A percentile compares a stretch with the other conserved stretches of the same genome.
phyloP scores from a whole-genome alignment of 495 filamentous ascomycete genomes.

The Extremus antarcticus region DNA sequence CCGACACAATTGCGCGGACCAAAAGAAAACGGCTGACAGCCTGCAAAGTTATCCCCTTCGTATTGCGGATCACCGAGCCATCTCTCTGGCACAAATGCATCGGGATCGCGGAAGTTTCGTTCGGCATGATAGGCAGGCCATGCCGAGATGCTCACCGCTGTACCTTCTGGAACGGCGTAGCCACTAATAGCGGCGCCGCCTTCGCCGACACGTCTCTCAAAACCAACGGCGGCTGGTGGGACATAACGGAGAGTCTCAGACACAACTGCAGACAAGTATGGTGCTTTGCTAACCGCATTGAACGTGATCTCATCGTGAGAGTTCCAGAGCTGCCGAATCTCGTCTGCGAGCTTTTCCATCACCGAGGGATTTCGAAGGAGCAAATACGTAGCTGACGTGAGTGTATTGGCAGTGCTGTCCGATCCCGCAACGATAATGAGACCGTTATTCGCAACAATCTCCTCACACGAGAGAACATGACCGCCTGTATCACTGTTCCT shows the following conservation, averaged over 20 bases:
- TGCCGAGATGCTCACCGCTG: neutral
- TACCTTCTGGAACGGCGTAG: conserved; percentile 14
- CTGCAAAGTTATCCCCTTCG: conserved; percentile 9
- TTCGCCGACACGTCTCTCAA: conserved; percentile 34
- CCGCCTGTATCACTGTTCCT: conserved; percentile 8
- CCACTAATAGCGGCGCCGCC: conserved; percentile 35
- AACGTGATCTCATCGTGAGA: conserved; percentile 41
- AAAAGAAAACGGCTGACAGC: conserved; percentile 14
- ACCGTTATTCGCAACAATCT: conserved; percentile 16
- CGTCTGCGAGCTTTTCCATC: conserved; percentile 34
- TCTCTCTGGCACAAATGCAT: conserved; percentile 30
- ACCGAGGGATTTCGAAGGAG: conserved; percentile 26
- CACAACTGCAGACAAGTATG: conserved; percentile 47
- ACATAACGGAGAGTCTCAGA: conserved; percentile 48
- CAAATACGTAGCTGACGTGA: conserved; percentile 32
- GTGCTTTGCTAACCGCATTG: conserved; percentile 30
- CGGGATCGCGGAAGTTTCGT: conserved; percentile 19
- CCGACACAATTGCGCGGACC: conserved; percentile 20
- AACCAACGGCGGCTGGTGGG: conserved; percentile 42
- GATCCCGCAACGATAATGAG: conserved; percentile 38
- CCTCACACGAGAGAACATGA: neutral
- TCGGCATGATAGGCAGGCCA: neutral
- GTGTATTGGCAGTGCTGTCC: conserved; percentile 39
- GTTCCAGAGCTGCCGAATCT: conserved; percentile 43
- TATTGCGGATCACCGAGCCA: conserved; percentile 30